Evolutionary conservation across 139 green algal species (phyloP).

Genomic region (Yamagishiella unicocca): DNA sequence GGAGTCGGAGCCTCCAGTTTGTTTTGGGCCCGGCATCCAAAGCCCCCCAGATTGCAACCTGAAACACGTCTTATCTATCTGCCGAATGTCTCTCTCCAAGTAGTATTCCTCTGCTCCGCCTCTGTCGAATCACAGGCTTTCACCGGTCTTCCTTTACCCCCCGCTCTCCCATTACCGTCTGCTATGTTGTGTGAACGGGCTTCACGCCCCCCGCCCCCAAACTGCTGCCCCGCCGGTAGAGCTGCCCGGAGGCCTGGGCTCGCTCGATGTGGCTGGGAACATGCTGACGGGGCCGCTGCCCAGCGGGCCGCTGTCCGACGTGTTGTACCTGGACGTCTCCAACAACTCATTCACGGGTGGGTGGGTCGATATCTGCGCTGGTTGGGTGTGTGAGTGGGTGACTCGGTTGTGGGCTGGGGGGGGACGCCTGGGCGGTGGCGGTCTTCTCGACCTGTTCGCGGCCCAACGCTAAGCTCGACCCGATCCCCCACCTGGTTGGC

Average conservation of each 20-base stretch:
- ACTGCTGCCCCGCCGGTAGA: too few species aligned
- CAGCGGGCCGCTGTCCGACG: background rate
- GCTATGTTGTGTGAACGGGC: too few species aligned
- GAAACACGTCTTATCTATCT: too few species aligned
- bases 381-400: background rate
- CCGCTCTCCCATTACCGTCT: background rate
- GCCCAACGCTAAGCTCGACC: background rate
- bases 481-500: background rate
- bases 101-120: background rate
- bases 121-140: background rate
- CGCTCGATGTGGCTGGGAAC: slow-evolving; percentile 8
- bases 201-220: background rate
- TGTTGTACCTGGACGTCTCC: background rate
- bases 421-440: background rate
- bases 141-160: background rate
- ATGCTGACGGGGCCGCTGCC: background rate
- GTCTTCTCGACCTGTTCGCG: background rate
- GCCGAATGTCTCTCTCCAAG: too few species aligned
- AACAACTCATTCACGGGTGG: slow-evolving; percentile 5
- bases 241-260: background rate
- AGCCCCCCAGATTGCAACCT: too few species aligned
- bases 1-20: too few species aligned
- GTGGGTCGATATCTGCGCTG: background rate
- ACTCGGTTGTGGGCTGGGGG: background rate
- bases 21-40: too few species aligned